phyloP scores from a whole-genome alignment of 805 yeast genomes.

The Blastobotrys terrestris region DNA sequence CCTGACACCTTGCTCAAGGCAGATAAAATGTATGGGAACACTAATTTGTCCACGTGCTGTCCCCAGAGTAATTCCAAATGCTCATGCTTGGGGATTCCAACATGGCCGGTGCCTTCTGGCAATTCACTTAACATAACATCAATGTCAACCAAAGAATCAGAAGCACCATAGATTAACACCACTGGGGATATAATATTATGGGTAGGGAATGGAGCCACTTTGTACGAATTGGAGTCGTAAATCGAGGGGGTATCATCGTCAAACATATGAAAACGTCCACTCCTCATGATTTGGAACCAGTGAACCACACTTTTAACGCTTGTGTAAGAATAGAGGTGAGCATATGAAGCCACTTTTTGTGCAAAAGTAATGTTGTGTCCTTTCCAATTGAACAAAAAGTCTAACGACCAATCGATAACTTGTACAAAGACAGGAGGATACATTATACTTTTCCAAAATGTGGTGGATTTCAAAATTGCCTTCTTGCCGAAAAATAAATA shows the following conservation, averaged over 20 bases:
- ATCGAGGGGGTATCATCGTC: constrained; percentile 45
- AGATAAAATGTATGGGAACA: constrained; percentile 22
- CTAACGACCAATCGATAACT: constrained; percentile 65
- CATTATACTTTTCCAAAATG: constrained; percentile 70
- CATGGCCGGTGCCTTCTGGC: constrained; percentile 43
- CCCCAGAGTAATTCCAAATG: constrained; percentile 94
- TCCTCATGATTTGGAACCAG: constrained; percentile 86
- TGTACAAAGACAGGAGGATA: constrained; percentile 70
- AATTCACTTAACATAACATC: constrained; percentile 63
- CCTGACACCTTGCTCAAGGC: constrained; percentile 12
- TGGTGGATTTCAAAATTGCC: constrained; percentile 69
- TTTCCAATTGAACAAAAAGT: constrained; percentile 72
- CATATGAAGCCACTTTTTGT: constrained; percentile 75
- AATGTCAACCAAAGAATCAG: constrained; percentile 83
- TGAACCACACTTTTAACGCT: constrained; percentile 91
- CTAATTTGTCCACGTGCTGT: constrained; percentile 41
- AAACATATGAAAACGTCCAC: constrained; percentile 80
- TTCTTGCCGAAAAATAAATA: constrained; percentile 67
- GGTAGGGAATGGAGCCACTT: constrained; percentile 59
- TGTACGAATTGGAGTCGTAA: constrained; percentile 33
- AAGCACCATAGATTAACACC: constrained; percentile 68
- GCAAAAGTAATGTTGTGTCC: constrained; percentile 60
- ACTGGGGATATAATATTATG: constrained; percentile 66
- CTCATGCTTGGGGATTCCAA: constrained; percentile 67
- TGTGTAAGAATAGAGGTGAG: constrained; percentile 86